Percentiles rank a stretch among this genome's conserved stretches.
These are phyloP conservation scores for Ophiostoma himal-ulmi DNA, from an alignment of 2,329 filamentous ascomycete genomes.

Conservation along the genomic window DNA sequence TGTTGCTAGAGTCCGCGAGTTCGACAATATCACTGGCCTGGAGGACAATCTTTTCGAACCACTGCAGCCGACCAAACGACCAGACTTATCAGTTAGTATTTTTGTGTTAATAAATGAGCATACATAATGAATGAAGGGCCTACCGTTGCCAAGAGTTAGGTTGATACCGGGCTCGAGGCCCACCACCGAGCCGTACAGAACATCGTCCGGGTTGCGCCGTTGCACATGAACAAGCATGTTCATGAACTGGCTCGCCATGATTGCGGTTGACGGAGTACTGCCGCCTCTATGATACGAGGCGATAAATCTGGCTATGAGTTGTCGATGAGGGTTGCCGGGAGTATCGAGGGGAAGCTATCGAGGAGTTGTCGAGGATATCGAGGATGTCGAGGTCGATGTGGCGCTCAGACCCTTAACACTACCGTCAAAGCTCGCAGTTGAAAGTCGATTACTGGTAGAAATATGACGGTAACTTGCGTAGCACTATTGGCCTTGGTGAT, in stretches of 20 bases:
- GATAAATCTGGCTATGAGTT: neutral
- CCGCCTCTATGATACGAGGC: neutral
- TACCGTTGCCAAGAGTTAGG: conserved; percentile 67
- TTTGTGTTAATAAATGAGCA: neutral
- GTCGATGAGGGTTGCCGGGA: neutral
- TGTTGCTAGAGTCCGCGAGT: conserved; percentile 21
- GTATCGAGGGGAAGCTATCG: neutral
- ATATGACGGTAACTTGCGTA: neutral
- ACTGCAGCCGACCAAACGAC: conserved; percentile 38
- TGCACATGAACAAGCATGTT: conserved; percentile 62
- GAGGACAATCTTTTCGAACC: conserved; percentile 42
- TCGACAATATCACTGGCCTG: conserved; percentile 35
- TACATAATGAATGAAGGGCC: neutral
- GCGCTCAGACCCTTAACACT: neutral
- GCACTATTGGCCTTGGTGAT: neutral
- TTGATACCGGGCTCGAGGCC: conserved; percentile 61
- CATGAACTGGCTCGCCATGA: conserved; percentile 65
- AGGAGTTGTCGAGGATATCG: neutral
- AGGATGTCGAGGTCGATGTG: neutral
- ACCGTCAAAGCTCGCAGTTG: neutral
- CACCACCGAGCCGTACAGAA: conserved; percentile 64
- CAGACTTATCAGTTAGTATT: conserved; percentile 33
- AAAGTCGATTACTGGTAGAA: neutral
- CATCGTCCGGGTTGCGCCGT: conserved; percentile 56
- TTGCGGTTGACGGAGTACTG: neutral